Evolutionary conservation across 805 yeast genomes (phyloP).

Genomic region (Teunomyces funiuensis): DNA sequence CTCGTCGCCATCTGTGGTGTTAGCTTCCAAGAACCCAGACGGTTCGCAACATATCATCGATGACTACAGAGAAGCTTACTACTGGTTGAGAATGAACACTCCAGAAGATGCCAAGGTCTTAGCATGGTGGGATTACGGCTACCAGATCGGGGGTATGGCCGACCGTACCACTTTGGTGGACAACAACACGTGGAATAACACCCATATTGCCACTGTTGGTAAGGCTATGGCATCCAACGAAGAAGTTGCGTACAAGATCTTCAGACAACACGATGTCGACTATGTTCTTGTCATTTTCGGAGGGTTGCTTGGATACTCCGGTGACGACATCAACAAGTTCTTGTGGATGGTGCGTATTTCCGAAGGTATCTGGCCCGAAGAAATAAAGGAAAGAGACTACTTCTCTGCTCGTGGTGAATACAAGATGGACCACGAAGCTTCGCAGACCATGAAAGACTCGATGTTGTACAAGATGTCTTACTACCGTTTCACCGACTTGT

Average conservation of each 20-base stretch:
- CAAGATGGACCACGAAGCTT: constrained; percentile 77
- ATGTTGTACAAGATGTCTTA: constrained; percentile 94
- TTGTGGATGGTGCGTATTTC: constrained; percentile 98
- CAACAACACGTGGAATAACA: constrained; percentile 98
- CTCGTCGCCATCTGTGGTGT: constrained; percentile 95
- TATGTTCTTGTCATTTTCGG: constrained; percentile 93
- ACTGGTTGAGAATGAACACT: constrained; percentile 98
- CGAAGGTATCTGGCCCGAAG: constrained; percentile 99
- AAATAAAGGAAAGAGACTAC: constrained; percentile 78
- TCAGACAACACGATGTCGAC: constrained; percentile 91
- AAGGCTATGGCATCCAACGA: constrained; percentile 94
- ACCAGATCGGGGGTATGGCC: constrained; percentile 99
- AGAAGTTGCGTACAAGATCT: constrained; percentile 82
- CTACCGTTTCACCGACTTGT: constrained; percentile 78
- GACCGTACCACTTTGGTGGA: constrained; percentile 98
- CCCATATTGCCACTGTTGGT: constrained; percentile 98
- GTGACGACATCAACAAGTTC: constrained; percentile 95
- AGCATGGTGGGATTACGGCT: constrained; percentile 99
- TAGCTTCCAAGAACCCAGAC: constrained; percentile 80
- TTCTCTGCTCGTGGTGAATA: constrained; percentile 88
- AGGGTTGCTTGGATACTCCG: constrained; percentile 88
- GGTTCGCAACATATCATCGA: constrained; percentile 86
- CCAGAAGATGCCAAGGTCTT: constrained; percentile 93
- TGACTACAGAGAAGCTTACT: constrained; percentile 98
- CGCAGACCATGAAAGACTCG: constrained; percentile 83